phyloP scores from a whole-genome alignment of 192 early-diverging fungal species.

The Thamnidium elegans region DNA sequence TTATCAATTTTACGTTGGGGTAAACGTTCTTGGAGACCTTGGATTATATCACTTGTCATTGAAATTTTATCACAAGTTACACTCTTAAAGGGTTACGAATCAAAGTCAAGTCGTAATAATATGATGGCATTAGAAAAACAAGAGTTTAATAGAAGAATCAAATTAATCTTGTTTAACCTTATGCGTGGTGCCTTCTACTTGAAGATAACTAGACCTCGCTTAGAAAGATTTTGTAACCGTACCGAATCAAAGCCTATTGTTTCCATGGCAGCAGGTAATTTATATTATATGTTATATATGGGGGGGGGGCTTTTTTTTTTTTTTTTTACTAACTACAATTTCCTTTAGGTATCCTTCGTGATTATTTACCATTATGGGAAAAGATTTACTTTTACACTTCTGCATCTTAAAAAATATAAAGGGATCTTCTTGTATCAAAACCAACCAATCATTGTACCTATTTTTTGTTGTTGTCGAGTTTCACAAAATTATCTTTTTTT shows the following conservation, averaged over 20 bases:
- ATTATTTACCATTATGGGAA: constrained; percentile 91
- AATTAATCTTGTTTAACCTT: constrained; percentile 77
- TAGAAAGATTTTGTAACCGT: constrained; percentile 62
- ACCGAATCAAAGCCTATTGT: constrained; percentile 74
- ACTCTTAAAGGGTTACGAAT: constrained; percentile 28
- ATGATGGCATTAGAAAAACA: constrained; percentile 73
- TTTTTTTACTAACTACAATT: not conserved
- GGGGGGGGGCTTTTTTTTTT: no score
- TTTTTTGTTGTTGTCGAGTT: no score
- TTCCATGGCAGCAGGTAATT: constrained; percentile 65
- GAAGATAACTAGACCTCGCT: constrained; percentile 64
- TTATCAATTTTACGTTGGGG: constrained; percentile 75
- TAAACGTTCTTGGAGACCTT: constrained; percentile 74
- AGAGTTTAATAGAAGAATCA: constrained; percentile 70
- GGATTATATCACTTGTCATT: constrained; percentile 73
- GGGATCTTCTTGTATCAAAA: no score
- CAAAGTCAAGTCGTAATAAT: constrained; percentile 1
- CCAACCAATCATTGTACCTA: no score
- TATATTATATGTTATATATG: not conserved
- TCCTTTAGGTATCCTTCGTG: constrained; percentile 53
- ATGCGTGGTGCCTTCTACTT: constrained; percentile 84
- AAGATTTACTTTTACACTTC: constrained; percentile 87
- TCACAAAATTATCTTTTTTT: no score
- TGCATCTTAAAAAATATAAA: constrained; percentile 38
- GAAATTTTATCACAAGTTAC: constrained; percentile 59